A percentile compares a stretch with the other conserved stretches of the same genome.
phyloP scores from a whole-genome alignment of 2,329 filamentous ascomycete species.

The Alternaria dauci region DNA sequence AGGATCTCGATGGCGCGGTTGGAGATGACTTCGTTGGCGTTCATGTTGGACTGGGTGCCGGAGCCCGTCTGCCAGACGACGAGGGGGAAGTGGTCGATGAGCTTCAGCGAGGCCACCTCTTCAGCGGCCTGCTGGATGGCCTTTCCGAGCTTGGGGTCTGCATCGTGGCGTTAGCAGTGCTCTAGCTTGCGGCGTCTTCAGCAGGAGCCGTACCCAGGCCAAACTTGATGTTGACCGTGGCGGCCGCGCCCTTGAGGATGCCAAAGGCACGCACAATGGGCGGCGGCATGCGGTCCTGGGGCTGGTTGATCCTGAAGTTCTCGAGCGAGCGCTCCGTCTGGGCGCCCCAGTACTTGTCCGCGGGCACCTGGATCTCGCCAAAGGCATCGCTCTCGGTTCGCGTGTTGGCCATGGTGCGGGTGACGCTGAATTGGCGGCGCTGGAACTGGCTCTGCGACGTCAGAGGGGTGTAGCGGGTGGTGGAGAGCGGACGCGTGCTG shows the following conservation, averaged over 20 bases:
- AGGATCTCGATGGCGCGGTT: constrained; percentile 99
- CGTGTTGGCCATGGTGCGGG: constrained; percentile 57
- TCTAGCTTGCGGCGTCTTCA: not conserved
- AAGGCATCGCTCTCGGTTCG: constrained; percentile 97
- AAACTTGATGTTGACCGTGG: constrained; percentile 93
- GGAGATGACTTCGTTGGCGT: constrained; percentile 99
- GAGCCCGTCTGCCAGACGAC: constrained; percentile 99
- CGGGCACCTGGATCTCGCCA: constrained; percentile 90
- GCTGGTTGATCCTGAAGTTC: constrained; percentile 99
- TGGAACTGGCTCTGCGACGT: constrained; percentile 26
- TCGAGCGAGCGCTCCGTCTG: constrained; percentile 95
- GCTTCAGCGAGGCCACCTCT: constrained; percentile 92
- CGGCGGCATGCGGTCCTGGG: constrained; percentile 96
- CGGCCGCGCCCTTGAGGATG: constrained; percentile 95
- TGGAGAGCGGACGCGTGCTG: constrained; percentile 40
- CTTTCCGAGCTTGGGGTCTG: constrained; percentile 86
- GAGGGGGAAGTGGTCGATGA: constrained; percentile 96
- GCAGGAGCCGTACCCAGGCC: constrained; percentile 72
- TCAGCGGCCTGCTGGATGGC: constrained; percentile 94
- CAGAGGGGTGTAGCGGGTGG: constrained; percentile 31
- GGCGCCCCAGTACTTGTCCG: constrained; percentile 97
- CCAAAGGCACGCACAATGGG: constrained; percentile 93
- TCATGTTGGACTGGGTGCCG: constrained; percentile 99
- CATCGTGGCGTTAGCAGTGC: constrained; percentile 25
- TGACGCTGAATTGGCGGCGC: constrained; percentile 44